Evolutionary conservation across 228 moss, liverwort and hornwort species (phyloP).

Genomic region (Sphagnum fallax): DNA sequence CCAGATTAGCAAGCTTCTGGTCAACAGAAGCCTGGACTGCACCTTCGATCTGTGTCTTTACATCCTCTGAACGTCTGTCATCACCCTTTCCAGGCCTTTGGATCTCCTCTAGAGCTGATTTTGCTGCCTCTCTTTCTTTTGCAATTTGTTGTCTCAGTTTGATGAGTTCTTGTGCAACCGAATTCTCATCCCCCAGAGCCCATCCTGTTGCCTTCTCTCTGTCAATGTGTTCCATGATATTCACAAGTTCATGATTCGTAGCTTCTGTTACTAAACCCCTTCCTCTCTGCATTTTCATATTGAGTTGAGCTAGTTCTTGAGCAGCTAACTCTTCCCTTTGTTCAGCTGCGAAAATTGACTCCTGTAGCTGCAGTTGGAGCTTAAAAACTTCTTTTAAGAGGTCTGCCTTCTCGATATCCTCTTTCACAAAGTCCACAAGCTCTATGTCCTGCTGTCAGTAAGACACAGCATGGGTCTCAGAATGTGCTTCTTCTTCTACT

Average conservation of each 20-base stretch:
- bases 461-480: background rate
- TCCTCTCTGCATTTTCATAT: background rate
- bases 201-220: background rate
- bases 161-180: background rate
- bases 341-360: background rate
- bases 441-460: slow-evolving; percentile 5
- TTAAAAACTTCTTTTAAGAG: background rate
- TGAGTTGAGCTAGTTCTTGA: background rate
- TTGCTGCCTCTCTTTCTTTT: slow-evolving; percentile 1
- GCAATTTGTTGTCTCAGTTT: background rate
- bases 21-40: too few species aligned
- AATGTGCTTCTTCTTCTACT: background rate
- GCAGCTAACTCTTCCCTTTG: slow-evolving; percentile 4
- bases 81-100: background rate
- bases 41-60: background rate
- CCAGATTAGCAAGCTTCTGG: background rate
- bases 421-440: slow-evolving; percentile 12
- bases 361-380: too few species aligned
- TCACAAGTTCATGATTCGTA: background rate
- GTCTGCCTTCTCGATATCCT: background rate
- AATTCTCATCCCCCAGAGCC: background rate
- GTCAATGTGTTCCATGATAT: background rate
- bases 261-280: background rate
- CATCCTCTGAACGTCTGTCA: background rate
- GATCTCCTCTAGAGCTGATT: background rate